Evolutionary conservation across 768 basidiomycete genomes (phyloP), one percentile per base, ranked within the genome.

Genomic region (Dacryopinax spathularia): DNA sequence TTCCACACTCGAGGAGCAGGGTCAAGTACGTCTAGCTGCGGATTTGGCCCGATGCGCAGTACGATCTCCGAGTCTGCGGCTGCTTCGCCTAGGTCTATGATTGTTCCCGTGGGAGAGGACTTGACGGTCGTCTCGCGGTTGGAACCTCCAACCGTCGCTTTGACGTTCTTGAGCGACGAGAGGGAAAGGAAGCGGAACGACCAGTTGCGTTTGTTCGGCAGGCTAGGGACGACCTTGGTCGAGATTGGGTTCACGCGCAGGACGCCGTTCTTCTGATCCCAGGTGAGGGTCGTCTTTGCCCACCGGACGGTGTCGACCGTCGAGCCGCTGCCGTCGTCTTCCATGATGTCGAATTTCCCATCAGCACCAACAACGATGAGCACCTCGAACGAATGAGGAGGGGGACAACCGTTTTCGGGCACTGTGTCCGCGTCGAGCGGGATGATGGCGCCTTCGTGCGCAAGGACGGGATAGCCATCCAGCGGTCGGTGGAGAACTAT

Each of bases 401-500:
- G n/a, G 39, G 25, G 7, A n/a, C 62, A 41, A 1, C 62, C 62
- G 33, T 63, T 63, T 33, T 63, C 62, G n/a, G 43, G 43, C 43
- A 48, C 27, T n/a, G 33, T 15, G 4, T 43, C 27, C 22, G 62
- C 62, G 18, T 70, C 69, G 0, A 67, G 59, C 1, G 66, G 66
- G 44, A 70, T 63, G 36, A 70, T 70, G 0, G 65, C 48, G 4
- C 69, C 69, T 33, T 67, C 44, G 15, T 60, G 48, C 33, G 65
- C 68, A 15, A 70, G 59, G 13, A 67, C 66, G 4, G 69, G 69
- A 22, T 66, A 43, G 6, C 63, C 4, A 18, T 68, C 62, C 12
- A 68, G 34, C 1, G 59, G 15, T 1, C 69, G 63, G 39, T 70
- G 64, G 15, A 70, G 60, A 0, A 56, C 35, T 18, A 64, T 13